Evolutionary conservation across 371 early-diverging fungal genomes (phyloP), one percentile per base, ranked within the genome.

Genomic region (Nematocida parisii): DNA sequence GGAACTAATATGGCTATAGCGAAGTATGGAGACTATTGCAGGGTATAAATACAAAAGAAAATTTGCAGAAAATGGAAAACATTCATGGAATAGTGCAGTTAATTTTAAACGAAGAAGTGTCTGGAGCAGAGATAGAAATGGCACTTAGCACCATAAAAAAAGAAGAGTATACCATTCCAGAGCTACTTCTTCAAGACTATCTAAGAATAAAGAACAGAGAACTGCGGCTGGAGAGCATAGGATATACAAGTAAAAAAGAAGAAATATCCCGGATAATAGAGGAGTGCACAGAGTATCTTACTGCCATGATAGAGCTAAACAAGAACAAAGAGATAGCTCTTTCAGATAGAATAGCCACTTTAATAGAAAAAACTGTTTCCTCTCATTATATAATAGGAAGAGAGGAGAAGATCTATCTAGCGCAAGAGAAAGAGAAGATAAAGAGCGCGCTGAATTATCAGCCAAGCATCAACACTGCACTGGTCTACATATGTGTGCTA

Each of bases 401-500:
- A 54, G 80, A 77, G 40, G 80, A 77, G 4, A 77, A 77, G 57
- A 15, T 77, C 9, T 66, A 54, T 44, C 71, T 77, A 24, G 5
- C 57, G 1, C 15, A 70, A 5, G 42, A 70, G 55, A 68, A 71
- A 61, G 39, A 66, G 18, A 45, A n/a, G 11, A 11, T 61, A 9
- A 45, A 61, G 47, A 54, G 71, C 7, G 20, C 39, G n/a, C 39
- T 70, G 5, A 13, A 13, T 4, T 22, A 70, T 6, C 15, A 7
- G 40, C 22, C 13, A 5, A 11, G 13, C 20, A 55, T 77, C 2
- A 22, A 9, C 5, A 42, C 7, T 15, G 15, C 44, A 27, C 52
- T 77, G 5, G 3, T 70, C 15, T 70, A 60, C 24, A 24, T 47
- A 33, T 2, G 39, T 15, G 20, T 77, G 45, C 9, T 4, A 15